Base-by-base conservation (phyloP, 352 stramenopile species). In the Pythium diclinum region DNA sequence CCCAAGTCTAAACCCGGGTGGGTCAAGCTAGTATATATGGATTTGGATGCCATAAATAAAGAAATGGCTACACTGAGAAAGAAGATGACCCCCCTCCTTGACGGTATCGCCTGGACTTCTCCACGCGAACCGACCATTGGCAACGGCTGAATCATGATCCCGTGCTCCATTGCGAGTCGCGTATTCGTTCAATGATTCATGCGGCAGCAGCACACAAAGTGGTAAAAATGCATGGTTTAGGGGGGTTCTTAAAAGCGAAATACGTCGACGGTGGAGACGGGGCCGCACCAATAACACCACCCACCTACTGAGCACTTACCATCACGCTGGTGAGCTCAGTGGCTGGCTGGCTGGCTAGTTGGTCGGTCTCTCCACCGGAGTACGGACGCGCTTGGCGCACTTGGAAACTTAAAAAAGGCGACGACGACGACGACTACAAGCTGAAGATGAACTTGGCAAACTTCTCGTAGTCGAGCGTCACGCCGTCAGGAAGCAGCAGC, bases 401-500 rank as follows among this genome's bases (percentile, higher is more conserved):
- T 55, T 11, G 48, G 23, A 11, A 36, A 36, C 23, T 33, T 33
- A 19, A 49, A 60, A 28, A 58, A 48, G 25, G 25, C 25, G 25
- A 63, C 28, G 32, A 49, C 28, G 32, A 49, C 36, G 44, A 51
- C 44, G 56, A 60, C 57, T 84, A 94, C 68, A 90, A 67, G 68
- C 83, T 90, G 71, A 95, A 95, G 56, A 95, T 87, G 56, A 91
- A 83, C 63, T 81, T 67, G 36, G 78, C 70, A 59, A 95, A 92
- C 77, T 91, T 91, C 6, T 83, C 78, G 64, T 79, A 74, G 74
- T 95, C 81, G 23, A 91, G 53, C 49, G 76, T 82, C 52, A 81
- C 69, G 54, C 81, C 80, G 34, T 91, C 83, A 4, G 74, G 68
- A 32, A 78, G 67, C 38, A 85, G 52, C 9, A 91, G 32, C 64